Evolutionary conservation across 192 early-diverging fungal species (phyloP).

Genomic region (Coemansia sp.): DNA sequence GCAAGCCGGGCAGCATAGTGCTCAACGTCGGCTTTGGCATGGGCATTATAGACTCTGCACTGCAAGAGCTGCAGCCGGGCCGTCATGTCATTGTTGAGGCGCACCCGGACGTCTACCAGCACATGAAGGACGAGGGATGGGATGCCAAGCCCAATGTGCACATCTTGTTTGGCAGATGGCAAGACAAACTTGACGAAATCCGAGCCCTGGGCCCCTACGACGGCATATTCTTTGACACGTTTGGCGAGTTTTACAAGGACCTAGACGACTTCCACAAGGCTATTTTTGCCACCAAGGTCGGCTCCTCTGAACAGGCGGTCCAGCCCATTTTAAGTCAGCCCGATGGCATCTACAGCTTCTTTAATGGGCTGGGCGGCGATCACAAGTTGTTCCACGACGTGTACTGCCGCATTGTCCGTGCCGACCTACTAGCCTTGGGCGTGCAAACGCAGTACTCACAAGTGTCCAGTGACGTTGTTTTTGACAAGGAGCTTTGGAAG

Average conservation of each 20-base stretch:
- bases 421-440: slow-evolving; percentile 79
- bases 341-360: slow-evolving; percentile 86
- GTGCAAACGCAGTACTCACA: slow-evolving; percentile 70
- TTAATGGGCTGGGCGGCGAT: slow-evolving; percentile 91
- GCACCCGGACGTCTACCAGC: slow-evolving; percentile 91
- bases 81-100: slow-evolving; percentile 94
- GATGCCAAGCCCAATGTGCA: slow-evolving; percentile 77
- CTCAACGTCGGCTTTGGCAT: slow-evolving; percentile 76
- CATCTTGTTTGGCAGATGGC: slow-evolving; percentile 91
- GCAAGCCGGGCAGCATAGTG: slow-evolving; percentile 29
- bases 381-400: slow-evolving; percentile 98
- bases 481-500: slow-evolving; percentile 84
- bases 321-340: slow-evolving; percentile 68
- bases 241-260: slow-evolving; percentile 92
- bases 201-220: slow-evolving; percentile 68
- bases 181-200: slow-evolving; percentile 74
- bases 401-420: slow-evolving; percentile 77
- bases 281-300: slow-evolving; percentile 22
- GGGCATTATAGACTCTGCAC: slow-evolving; percentile 80
- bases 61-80: slow-evolving; percentile 70
- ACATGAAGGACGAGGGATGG: slow-evolving; percentile 84
- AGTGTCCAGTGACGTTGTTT: slow-evolving; percentile 68
- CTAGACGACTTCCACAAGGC: slow-evolving; percentile 67
- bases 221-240: slow-evolving; percentile 94
- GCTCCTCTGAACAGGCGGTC: slow-evolving; percentile 1